phyloP scores from a whole-genome alignment of 306 rosid genomes.

The Argentina anserina region DNA sequence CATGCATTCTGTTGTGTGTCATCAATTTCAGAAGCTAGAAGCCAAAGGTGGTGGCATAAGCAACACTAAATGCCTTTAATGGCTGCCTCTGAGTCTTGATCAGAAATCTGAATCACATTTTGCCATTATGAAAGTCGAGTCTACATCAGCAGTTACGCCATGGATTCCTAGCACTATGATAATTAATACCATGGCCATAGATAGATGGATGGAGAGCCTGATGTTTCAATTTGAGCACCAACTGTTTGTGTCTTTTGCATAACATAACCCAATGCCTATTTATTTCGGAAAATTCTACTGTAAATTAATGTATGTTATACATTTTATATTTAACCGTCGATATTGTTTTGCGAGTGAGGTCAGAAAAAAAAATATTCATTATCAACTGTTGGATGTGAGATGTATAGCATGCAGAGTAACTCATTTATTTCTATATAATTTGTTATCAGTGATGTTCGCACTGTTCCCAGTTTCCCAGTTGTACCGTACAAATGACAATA shows the following conservation, averaged over 20 bases:
- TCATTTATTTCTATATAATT: conserved; percentile 3
- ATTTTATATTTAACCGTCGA: too few species aligned
- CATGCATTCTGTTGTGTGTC: conserved; percentile 23
- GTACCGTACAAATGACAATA: conserved; percentile 5
- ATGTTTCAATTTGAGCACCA: conserved; percentile 5
- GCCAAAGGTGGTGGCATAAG: conserved; percentile 23
- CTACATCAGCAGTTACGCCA: conserved; percentile 46
- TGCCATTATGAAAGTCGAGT: conserved; percentile 40
- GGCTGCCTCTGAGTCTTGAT: conserved; percentile 12
- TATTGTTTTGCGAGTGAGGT: too few species aligned
- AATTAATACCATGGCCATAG: not conserved
- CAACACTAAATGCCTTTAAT: conserved; percentile 38
- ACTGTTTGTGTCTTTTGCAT: conserved; percentile 11
- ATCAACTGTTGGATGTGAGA: too few species aligned
- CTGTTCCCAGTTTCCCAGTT: conserved; percentile 9
- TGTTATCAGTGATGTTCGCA: not conserved
- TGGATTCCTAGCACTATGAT: conserved; percentile 20
- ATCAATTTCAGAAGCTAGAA: conserved; percentile 34
- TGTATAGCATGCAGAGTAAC: too few species aligned
- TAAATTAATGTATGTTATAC: too few species aligned
- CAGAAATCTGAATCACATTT: conserved; percentile 38
- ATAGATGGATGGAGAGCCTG: conserved; percentile 1
- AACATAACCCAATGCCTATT: conserved; percentile 5
- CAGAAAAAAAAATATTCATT: too few species aligned
- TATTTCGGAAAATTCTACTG: too few species aligned